A percentile compares a stretch with the other conserved stretches of the same genome.
These are phyloP conservation scores for Urochloa ruziziensis DNA, from an alignment of 176 grass and related monocot species.

Conservation along the genomic window DNA sequence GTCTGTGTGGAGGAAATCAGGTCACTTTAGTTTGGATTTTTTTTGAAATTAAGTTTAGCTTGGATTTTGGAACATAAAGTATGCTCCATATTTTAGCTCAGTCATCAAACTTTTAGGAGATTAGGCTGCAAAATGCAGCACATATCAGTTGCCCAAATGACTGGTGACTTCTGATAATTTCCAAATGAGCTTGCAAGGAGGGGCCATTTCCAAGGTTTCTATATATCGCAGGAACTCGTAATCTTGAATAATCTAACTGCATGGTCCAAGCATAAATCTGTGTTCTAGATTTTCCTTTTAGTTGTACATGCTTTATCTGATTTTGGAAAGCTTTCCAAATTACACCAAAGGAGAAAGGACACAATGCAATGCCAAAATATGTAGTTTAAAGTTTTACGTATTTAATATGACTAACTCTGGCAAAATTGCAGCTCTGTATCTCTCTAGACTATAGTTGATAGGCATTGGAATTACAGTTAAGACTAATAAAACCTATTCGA, in stretches of 20 bases:
- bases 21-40: not conserved
- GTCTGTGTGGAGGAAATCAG: not conserved
- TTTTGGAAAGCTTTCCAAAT: not conserved
- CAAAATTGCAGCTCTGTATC: constrained; percentile 35
- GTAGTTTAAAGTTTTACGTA: not conserved
- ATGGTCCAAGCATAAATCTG: not conserved
- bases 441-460: constrained; percentile 7
- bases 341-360: not conserved
- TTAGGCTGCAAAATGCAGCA: not conserved
- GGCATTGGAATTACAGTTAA: not conserved
- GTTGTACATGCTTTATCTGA: not conserved
- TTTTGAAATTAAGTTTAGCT: too few species aligned
- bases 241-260: not conserved
- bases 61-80: not conserved
- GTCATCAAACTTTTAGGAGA: not conserved
- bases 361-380: not conserved
- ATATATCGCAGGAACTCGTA: not conserved
- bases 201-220: not conserved
- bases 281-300: not conserved
- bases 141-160: not conserved
- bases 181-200: not conserved
- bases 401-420: constrained; percentile 13
- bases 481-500: constrained; percentile 14
- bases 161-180: not conserved
- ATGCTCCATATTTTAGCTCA: not conserved